These are phyloP conservation scores for Stropharia rugosoannulata DNA, from an alignment of 768 basidiomycete species.

Conservation along the genomic window DNA sequence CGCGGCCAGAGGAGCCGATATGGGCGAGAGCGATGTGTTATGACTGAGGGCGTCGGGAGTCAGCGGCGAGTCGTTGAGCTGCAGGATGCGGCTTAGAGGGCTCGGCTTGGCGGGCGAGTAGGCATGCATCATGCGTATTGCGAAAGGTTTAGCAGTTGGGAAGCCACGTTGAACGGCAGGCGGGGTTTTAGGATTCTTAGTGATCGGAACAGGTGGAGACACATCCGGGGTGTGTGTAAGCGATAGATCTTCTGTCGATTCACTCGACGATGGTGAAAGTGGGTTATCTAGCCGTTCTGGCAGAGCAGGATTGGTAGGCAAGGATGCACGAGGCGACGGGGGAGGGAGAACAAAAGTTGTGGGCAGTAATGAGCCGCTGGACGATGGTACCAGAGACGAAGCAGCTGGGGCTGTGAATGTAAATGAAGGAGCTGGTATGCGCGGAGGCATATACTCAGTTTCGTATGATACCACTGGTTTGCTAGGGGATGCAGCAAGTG, in stretches of 20 bases:
- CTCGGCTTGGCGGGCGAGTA: slow-evolving; percentile 83
- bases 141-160: slow-evolving; percentile 72
- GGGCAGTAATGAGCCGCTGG: slow-evolving; percentile 49
- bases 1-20: slow-evolving; percentile 24
- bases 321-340: slow-evolving; percentile 67
- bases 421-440: slow-evolving; percentile 31
- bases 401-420: slow-evolving; percentile 35
- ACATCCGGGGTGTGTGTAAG: slow-evolving; percentile 9
- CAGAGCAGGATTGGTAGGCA: slow-evolving; percentile 51
- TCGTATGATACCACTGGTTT: slow-evolving; percentile 37
- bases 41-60: slow-evolving; percentile 30
- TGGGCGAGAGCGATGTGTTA: slow-evolving; percentile 18
- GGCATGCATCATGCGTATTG: slow-evolving; percentile 70
- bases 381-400: slow-evolving; percentile 23
- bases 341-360: slow-evolving; percentile 78
- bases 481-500: slow-evolving; percentile 30
- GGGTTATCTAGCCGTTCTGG: slow-evolving; percentile 20
- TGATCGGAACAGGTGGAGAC: slow-evolving; percentile 12
- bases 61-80: slow-evolving; percentile 63
- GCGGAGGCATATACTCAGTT: slow-evolving; percentile 38
- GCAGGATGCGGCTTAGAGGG: slow-evolving; percentile 76
- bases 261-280: slow-evolving; percentile 6
- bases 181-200: slow-evolving; percentile 22
- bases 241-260: slow-evolving; percentile 1
- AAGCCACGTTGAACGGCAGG: slow-evolving; percentile 46